phyloP scores from a whole-genome alignment of 1,284 basidiomycete genomes.

The Boletus semigastroideus region DNA sequence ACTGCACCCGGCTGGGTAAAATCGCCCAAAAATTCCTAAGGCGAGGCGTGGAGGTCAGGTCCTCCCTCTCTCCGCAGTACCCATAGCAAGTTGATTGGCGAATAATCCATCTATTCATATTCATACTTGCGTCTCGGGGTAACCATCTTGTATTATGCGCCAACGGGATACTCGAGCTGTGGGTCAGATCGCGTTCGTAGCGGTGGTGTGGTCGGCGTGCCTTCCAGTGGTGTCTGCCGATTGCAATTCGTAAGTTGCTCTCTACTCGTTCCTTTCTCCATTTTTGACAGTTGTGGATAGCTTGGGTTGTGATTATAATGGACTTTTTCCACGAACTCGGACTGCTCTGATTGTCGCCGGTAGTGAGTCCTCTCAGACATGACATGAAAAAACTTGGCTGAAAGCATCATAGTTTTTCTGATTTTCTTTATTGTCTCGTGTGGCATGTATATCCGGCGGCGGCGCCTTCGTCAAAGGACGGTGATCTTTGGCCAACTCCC shows the following conservation, averaged over 20 bases:
- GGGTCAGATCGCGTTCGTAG: neutral
- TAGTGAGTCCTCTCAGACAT: conserved; percentile 12
- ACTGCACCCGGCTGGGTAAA: too few species aligned
- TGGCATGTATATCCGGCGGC: neutral
- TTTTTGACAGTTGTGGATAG: conserved; percentile 4
- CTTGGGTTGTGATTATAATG: conserved; percentile 4
- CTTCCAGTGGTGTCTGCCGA: conserved; percentile 16
- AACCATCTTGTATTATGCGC: conserved; percentile 4
- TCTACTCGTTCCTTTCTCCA: neutral
- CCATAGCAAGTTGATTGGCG: neutral
- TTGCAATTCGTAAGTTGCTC: conserved; percentile 14
- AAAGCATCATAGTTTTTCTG: conserved; percentile 5
- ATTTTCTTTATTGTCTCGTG: neutral
- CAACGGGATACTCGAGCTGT: neutral
- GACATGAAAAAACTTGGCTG: neutral
- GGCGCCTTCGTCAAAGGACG: neutral
- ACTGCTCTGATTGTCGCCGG: neutral
- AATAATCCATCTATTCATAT: neutral
- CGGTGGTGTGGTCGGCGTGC: neutral
- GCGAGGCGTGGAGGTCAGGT: neutral
- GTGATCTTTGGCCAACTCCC: neutral
- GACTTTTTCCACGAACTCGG: neutral
- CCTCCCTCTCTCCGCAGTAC: neutral
- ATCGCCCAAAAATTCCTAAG: neutral
- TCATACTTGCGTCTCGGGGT: neutral